Evolutionary conservation across 306 rosid species (phyloP).

Genomic region (Psophocarpus tetragonolobus): DNA sequence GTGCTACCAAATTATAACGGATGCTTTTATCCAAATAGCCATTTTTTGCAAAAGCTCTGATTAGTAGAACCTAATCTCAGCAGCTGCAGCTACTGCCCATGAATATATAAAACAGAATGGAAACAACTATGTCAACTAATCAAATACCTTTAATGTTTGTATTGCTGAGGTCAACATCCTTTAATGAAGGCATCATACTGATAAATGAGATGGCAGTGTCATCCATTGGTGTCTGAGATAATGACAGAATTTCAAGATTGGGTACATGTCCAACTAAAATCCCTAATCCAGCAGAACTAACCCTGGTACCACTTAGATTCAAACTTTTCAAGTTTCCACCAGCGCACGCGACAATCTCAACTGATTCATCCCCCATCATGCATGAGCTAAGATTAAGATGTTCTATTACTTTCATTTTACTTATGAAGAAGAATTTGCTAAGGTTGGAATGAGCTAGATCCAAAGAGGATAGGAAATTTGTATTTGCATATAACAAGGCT

Average conservation of each 20-base stretch:
- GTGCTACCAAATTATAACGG: neutral
- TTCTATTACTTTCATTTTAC: conserved; percentile 56
- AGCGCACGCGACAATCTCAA: conserved; percentile 57
- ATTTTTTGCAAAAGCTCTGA: neutral
- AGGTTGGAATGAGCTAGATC: conserved; percentile 65
- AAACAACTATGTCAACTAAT: conserved; percentile 11
- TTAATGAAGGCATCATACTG: conserved; percentile 79
- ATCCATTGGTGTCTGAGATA: conserved; percentile 73
- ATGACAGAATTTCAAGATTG: conserved; percentile 63
- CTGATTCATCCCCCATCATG: conserved; percentile 63
- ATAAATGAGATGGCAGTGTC: conserved; percentile 61
- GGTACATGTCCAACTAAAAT: conserved; percentile 74
- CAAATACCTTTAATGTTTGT: conserved; percentile 75
- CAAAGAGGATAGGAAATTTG: conserved; percentile 53
- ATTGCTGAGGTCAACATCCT: conserved; percentile 69
- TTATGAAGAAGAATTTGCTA: conserved; percentile 59
- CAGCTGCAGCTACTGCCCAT: neutral
- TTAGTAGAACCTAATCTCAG: conserved; percentile 6
- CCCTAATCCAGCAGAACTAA: conserved; percentile 73
- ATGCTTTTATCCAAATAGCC: neutral
- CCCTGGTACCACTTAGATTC: conserved; percentile 68
- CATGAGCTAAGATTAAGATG: conserved; percentile 81
- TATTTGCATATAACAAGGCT: conserved; percentile 48
- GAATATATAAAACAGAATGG: conserved; percentile 6
- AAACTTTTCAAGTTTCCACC: conserved; percentile 71